These are phyloP conservation scores for Phialemoniopsis sp. DNA, from an alignment of 2,329 filamentous ascomycete genomes.

Conservation along the genomic window DNA sequence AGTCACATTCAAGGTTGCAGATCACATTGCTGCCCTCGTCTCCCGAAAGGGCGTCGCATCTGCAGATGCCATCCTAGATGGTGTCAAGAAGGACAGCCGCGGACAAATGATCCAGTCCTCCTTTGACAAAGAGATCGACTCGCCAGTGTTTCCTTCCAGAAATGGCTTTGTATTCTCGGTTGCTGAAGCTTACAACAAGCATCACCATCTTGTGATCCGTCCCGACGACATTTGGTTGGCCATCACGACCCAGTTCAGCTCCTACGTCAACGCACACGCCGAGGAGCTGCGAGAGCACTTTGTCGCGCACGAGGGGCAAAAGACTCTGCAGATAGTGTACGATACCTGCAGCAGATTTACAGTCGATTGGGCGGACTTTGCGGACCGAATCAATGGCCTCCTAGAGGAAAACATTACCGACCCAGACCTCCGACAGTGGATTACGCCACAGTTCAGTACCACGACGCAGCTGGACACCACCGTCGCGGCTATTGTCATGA, in stretches of 20 bases:
- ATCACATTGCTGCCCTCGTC: too few species aligned
- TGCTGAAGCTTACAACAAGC: slow-evolving; percentile 29
- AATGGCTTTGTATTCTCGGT: slow-evolving; percentile 24
- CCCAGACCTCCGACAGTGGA: slow-evolving; percentile 29
- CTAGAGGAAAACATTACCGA: slow-evolving; percentile 32
- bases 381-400: slow-evolving; percentile 24
- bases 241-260: slow-evolving; percentile 37
- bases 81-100: too few species aligned
- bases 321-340: slow-evolving; percentile 13
- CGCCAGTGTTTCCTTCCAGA: not conserved
- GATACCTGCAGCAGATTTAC: not conserved
- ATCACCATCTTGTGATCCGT: slow-evolving; percentile 37
- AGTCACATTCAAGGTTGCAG: too few species aligned
- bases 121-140: too few species aligned
- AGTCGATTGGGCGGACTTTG: slow-evolving; percentile 22
- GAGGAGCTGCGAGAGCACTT: slow-evolving; percentile 36
- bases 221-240: slow-evolving; percentile 47
- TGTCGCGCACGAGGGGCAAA: slow-evolving; percentile 32
- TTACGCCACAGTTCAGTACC: slow-evolving; percentile 38
- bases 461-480: slow-evolving; percentile 33
- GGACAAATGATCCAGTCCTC: too few species aligned
- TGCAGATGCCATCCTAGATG: too few species aligned
- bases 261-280: slow-evolving; percentile 36
- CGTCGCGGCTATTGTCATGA: slow-evolving; percentile 33
- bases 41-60: too few species aligned